Base-by-base conservation (phyloP, 2,329 filamentous ascomycete species). In the Aspergillus hortae region DNA sequence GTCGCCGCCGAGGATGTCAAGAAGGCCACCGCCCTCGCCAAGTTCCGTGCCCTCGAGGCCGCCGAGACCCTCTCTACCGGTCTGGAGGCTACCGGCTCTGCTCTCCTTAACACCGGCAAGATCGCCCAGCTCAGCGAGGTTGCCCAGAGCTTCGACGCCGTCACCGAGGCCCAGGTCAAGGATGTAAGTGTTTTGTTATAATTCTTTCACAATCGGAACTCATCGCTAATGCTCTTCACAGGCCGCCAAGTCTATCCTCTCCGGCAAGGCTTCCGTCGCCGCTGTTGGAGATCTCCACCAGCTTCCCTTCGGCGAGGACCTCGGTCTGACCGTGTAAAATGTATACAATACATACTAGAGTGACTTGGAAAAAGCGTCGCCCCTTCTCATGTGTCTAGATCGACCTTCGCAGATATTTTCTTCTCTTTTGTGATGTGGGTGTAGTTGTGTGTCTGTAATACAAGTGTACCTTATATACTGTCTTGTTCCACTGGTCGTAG, bases 1-100 rank as follows among this genome's bases (percentile, higher is more conserved):
- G 81, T 94, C 63, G 83, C 81, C 73, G 87, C 88, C 70, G 94
- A 99, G 74, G 88, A 94, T 56, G 81, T 97, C 69, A 84, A 86
- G 74, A 97, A 96, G 82, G 94, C 94, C 47, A 84, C 92, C 70
- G 90, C 92, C 55, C 86, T 89, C 67, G 94, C 94, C 68, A 97
- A 96, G 77, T 99, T 96, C 77, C 86, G 88, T 71, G 87, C 90
- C 60, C 81, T 97, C 49, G 89, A 95, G 67, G 82, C 85, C 59
- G 88, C 86, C 61, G 88, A 96, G 77, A 85, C 86, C 65, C 84
- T 89, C 58, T 82, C 86, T 62, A 81, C 86, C 52, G 90, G 89
- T 62, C 79, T 97, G 54, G 85, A 95, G 67, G 81, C 89, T 57
- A 92, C 91, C 59, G 94, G 94, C 57, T 85, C 89, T 65, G 89